Conservation (phyloP, 2,329 filamentous ascomycete species). For the Ophiocordyceps robertsii region DNA sequence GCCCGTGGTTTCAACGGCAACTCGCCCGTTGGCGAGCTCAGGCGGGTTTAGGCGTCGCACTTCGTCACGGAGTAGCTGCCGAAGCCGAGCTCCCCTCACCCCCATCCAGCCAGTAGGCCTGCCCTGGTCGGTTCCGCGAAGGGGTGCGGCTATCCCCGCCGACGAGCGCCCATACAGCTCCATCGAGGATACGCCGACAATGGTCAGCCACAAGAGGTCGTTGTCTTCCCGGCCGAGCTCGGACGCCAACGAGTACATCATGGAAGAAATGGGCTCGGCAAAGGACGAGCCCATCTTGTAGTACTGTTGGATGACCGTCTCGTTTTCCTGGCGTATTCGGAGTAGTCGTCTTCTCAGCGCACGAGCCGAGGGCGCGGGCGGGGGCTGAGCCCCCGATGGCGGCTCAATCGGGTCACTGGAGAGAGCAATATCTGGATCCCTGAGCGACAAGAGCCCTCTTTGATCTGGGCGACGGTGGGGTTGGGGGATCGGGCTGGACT, state of each 20-base stretch:
- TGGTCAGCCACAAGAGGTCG: conserved; percentile 85
- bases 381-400: conserved; percentile 44
- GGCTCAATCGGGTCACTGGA: conserved; percentile 37
- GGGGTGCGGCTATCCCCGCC: conserved; percentile 56
- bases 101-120: conserved; percentile 64
- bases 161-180: conserved; percentile 82
- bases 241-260: conserved; percentile 88
- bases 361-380: conserved; percentile 54
- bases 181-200: conserved; percentile 88
- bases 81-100: conserved; percentile 68
- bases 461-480: conserved; percentile 42
- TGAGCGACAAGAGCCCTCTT: conserved; percentile 44
- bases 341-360: conserved; percentile 61
- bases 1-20: conserved; percentile 55
- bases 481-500: conserved; percentile 53
- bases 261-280: conserved; percentile 85
- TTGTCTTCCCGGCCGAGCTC: conserved; percentile 95
- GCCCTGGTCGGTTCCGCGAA: conserved; percentile 40
- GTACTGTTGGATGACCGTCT: conserved; percentile 64
- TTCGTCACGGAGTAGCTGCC: conserved; percentile 80
- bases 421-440: conserved; percentile 29
- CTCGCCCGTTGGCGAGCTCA: conserved; percentile 46
- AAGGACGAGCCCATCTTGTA: conserved; percentile 82
- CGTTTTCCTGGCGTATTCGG: conserved; percentile 63
- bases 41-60: conserved; percentile 85